These are phyloP conservation scores for Gigaspora rosea DNA, from an alignment of 192 early-diverging fungal species.

Conservation along the genomic window DNA sequence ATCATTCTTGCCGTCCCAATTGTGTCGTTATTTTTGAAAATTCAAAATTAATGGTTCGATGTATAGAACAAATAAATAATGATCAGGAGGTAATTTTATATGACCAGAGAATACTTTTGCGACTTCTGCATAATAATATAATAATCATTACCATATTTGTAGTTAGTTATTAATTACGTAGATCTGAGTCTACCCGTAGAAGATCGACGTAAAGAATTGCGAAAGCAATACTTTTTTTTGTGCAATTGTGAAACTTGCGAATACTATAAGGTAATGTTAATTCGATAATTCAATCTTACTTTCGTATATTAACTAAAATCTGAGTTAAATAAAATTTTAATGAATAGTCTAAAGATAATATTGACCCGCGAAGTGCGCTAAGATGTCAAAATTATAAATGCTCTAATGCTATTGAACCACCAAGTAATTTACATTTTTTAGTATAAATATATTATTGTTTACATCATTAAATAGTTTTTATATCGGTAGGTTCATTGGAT, in stretches of 20 bases:
- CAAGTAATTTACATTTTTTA: neutral
- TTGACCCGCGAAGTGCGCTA: constrained; percentile 31
- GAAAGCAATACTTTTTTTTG: constrained; percentile 42
- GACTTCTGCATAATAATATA: neutral
- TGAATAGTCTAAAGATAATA: neutral
- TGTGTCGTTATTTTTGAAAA: constrained; percentile 42
- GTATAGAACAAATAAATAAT: constrained; percentile 35
- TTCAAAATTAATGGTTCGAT: constrained; percentile 34
- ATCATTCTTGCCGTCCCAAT: constrained; percentile 51
- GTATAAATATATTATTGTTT: neutral
- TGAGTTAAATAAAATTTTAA: neutral
- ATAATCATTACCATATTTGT: neutral
- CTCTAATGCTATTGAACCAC: constrained; percentile 22
- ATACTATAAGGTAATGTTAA: constrained; percentile 12
- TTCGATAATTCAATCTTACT: neutral
- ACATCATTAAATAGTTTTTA: neutral
- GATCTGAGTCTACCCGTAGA: constrained; percentile 37
- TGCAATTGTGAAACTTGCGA: constrained; percentile 41
- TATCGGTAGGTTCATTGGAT: constrained; percentile 13
- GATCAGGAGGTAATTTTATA: constrained; percentile 40
- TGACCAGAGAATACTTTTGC: neutral
- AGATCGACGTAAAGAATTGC: constrained; percentile 40
- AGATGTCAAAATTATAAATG: constrained; percentile 23
- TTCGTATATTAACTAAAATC: neutral
- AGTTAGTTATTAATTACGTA: constrained; percentile 40